Percentiles rank a stretch among this genome's conserved stretches.
Evolutionary conservation across 1,139 yeast genomes (phyloP).

Genomic region (Kodamaea plutei): DNA sequence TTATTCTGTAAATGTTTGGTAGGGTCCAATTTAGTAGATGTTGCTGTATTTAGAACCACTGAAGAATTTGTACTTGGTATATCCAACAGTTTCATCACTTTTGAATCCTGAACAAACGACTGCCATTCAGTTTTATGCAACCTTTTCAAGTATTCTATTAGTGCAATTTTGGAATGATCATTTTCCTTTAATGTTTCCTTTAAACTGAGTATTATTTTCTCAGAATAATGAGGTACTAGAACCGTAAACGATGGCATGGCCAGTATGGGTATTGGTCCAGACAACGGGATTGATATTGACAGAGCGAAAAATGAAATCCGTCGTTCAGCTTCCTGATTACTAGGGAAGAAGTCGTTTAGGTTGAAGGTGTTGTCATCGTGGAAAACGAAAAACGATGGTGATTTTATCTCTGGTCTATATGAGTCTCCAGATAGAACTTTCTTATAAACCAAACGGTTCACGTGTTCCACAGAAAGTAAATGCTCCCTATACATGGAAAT

Average conservation of each 20-base stretch:
- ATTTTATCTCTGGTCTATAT: conserved; percentile 8
- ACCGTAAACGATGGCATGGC: conserved; percentile 85
- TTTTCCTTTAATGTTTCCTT: conserved; percentile 67
- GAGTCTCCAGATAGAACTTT: too few species aligned
- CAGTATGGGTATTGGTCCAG: conserved; percentile 66
- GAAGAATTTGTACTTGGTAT: too few species aligned
- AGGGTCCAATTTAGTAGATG: too few species aligned
- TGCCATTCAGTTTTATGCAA: conserved; percentile 74
- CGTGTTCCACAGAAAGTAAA: conserved; percentile 68
- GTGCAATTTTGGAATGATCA: conserved; percentile 55
- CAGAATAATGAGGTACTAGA: conserved; percentile 79
- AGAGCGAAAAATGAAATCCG: conserved; percentile 86
- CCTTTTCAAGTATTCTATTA: conserved; percentile 70
- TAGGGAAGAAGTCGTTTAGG: conserved; percentile 40
- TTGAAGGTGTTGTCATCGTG: conserved; percentile 46
- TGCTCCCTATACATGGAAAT: conserved; percentile 77
- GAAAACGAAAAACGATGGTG: conserved; percentile 7
- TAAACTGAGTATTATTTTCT: conserved; percentile 61
- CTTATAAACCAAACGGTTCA: conserved; percentile 53
- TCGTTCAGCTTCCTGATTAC: conserved; percentile 72
- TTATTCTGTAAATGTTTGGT: conserved; percentile 25
- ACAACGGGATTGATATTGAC: conserved; percentile 72
- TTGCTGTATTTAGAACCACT: too few species aligned
- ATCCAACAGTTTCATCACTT: conserved; percentile 27
- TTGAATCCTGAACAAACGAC: conserved; percentile 61